Conservation (phyloP, 331 rosid species). For the Prunus yedoensis region DNA sequence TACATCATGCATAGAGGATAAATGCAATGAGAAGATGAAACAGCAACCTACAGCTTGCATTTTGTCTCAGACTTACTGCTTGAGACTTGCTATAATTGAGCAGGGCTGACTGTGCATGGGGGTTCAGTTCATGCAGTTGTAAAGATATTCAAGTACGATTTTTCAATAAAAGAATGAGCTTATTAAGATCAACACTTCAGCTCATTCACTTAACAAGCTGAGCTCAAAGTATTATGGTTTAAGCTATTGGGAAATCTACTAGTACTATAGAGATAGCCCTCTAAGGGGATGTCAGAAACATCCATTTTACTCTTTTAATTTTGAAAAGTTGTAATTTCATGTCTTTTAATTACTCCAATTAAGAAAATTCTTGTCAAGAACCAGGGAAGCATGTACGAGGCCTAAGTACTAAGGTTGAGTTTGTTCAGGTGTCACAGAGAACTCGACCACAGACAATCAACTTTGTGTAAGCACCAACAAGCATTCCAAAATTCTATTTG, state of each 20-base stretch:
- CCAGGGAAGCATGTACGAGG: neutral
- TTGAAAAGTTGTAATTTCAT: neutral
- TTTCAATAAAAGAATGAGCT: neutral
- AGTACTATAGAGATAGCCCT: neutral
- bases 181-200: neutral
- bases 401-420: neutral
- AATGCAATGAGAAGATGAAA: neutral
- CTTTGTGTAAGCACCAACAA: neutral
- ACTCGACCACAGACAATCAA: neutral
- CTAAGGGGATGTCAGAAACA: neutral
- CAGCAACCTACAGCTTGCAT: neutral
- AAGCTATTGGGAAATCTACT: neutral
- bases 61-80: neutral
- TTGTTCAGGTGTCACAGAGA: neutral
- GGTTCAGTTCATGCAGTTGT: neutral
- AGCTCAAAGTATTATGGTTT: neutral
- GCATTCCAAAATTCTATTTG: neutral
- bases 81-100: neutral
- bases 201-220: neutral
- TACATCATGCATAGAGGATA: neutral
- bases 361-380: neutral
- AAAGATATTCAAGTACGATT: neutral
- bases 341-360: neutral
- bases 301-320: neutral
- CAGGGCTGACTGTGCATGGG: neutral